Conservation (phyloP, 306 rosid genomes). For the Castanospermum australe region DNA sequence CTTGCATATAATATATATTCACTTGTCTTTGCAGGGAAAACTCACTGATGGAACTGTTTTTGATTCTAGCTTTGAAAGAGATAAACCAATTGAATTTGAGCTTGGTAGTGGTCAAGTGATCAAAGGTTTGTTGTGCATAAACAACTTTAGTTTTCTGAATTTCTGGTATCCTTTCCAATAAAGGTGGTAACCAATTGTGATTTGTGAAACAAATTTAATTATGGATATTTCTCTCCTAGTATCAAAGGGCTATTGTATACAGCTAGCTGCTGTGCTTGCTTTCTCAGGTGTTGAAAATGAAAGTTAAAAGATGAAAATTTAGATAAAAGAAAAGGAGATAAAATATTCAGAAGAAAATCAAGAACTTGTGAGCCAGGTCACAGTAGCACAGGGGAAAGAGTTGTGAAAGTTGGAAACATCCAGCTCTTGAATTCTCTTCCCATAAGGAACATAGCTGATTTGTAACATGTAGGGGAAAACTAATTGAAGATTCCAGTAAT, state of each 20-base stretch:
- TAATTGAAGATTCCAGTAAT: background rate
- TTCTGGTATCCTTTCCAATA: background rate
- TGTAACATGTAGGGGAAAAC: background rate
- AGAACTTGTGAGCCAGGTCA: background rate
- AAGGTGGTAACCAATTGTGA: background rate
- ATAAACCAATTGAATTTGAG: constrained; percentile 84
- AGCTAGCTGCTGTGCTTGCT: background rate
- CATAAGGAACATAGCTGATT: background rate
- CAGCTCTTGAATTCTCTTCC: background rate
- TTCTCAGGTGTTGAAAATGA: background rate
- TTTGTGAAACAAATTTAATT: too few species aligned
- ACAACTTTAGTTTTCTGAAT: background rate
- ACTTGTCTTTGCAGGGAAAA: constrained; percentile 68
- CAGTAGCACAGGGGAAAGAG: background rate
- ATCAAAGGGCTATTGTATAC: too few species aligned
- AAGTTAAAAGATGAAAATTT: background rate
- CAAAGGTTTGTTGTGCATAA: constrained; percentile 59
- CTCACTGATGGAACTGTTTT: constrained; percentile 98
- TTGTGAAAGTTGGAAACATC: background rate
- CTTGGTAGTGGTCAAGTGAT: constrained; percentile 96
- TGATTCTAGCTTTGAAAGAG: constrained; percentile 91
- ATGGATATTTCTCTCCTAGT: too few species aligned
- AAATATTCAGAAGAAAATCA: background rate
- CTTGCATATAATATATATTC: background rate
- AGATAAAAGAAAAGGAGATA: background rate